phyloP scores from a whole-genome alignment of 2,329 filamentous ascomycete species.

The Hirsutella minnesotensis region DNA sequence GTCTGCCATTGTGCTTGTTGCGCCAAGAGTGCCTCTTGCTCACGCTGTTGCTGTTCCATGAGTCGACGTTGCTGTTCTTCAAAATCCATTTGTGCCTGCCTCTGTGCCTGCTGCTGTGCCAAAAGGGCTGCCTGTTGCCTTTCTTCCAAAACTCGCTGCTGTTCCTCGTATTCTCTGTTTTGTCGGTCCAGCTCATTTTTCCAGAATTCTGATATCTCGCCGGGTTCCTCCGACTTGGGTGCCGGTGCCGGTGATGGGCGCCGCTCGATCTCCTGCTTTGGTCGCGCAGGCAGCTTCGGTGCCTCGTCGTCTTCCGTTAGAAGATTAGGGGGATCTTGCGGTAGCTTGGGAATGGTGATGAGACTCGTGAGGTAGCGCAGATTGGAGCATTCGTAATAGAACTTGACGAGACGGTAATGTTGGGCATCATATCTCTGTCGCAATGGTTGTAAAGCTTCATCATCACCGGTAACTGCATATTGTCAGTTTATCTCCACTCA shows the following conservation, averaged over 20 bases:
- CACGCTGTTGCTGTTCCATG: slow-evolving; percentile 78
- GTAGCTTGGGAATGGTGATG: slow-evolving; percentile 91
- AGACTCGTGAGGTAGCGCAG: slow-evolving; percentile 90
- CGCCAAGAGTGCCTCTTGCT: slow-evolving; percentile 78
- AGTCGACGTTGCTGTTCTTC: slow-evolving; percentile 86
- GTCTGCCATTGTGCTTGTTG: slow-evolving; percentile 92
- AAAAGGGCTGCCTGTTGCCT: slow-evolving; percentile 73
- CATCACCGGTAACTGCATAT: slow-evolving; percentile 70
- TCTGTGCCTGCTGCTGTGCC: slow-evolving; percentile 69
- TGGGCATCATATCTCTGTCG: slow-evolving; percentile 86
- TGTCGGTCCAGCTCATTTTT: slow-evolving; percentile 83
- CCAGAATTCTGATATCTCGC: slow-evolving; percentile 97
- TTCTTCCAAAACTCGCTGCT: slow-evolving; percentile 79
- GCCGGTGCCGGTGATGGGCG: slow-evolving; percentile 57
- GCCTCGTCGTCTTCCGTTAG: slow-evolving; percentile 74
- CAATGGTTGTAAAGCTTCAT: slow-evolving; percentile 81
- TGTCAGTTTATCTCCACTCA: slow-evolving; percentile 8
- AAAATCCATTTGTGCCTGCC: slow-evolving; percentile 87
- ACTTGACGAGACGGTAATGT: slow-evolving; percentile 91
- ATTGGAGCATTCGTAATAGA: slow-evolving; percentile 99
- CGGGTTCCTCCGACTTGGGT: slow-evolving; percentile 66
- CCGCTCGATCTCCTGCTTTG: slow-evolving; percentile 59
- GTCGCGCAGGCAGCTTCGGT: slow-evolving; percentile 72
- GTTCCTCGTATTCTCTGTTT: slow-evolving; percentile 89
- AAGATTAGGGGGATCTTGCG: slow-evolving; percentile 85